phyloP scores from a whole-genome alignment of 257 asterid species.

The Scutellaria galericulata region DNA sequence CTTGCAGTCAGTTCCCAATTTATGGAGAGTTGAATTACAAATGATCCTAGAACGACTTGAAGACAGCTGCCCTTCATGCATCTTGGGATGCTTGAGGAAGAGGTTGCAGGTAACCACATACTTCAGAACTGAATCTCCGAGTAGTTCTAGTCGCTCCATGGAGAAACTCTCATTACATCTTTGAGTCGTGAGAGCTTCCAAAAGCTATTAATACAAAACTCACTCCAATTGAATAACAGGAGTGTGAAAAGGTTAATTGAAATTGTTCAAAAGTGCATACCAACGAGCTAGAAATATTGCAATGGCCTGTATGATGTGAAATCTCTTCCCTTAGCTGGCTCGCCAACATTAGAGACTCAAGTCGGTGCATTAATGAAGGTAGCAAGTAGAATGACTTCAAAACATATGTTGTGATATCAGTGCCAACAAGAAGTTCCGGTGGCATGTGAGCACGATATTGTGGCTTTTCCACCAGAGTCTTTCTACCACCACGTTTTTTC shows the following conservation, averaged over 20 bases:
- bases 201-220: slow-evolving; percentile 55
- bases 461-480: slow-evolving; percentile 47
- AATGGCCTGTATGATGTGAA: slow-evolving; percentile 49
- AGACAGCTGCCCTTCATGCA: slow-evolving; percentile 76
- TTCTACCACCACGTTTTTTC: slow-evolving; percentile 40
- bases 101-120: slow-evolving; percentile 78
- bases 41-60: slow-evolving; percentile 55
- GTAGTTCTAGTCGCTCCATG: slow-evolving; percentile 93
- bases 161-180: slow-evolving; percentile 87
- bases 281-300: slow-evolving; percentile 68
- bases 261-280: slow-evolving; percentile 43
- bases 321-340: slow-evolving; percentile 84
- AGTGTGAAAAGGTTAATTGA: slow-evolving; percentile 5
- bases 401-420: slow-evolving; percentile 58
- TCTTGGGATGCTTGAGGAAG: slow-evolving; percentile 74
- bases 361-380: slow-evolving; percentile 90
- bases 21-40: slow-evolving; percentile 72
- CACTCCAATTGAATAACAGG: slow-evolving; percentile 23
- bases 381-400: slow-evolving; percentile 84
- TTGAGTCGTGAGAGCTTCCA: slow-evolving; percentile 87
- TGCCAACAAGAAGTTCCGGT: slow-evolving; percentile 79
- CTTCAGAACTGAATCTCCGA: slow-evolving; percentile 91
- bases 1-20: slow-evolving; percentile 63
- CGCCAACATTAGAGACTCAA: slow-evolving; percentile 90
- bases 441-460: slow-evolving; percentile 74